Evolutionary conservation across 2,329 filamentous ascomycete genomes (phyloP).

Genomic region (Cercospora sp.): DNA sequence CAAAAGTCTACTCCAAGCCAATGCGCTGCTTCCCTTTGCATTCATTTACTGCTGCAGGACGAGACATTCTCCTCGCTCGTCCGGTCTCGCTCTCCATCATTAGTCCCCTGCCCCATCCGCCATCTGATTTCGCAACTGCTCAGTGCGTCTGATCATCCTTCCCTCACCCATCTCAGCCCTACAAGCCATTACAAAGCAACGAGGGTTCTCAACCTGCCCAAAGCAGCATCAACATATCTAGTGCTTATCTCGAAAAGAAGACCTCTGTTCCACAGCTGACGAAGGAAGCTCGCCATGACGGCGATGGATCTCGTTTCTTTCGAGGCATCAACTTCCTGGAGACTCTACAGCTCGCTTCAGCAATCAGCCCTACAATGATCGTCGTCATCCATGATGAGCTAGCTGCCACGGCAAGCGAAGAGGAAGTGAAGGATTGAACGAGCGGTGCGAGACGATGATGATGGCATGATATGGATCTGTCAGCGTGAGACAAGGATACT

Average conservation of each 20-base stretch:
- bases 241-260: background rate
- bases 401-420: background rate
- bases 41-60: too few relatives aligned
- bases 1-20: too few relatives aligned
- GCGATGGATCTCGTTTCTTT: background rate
- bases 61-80: too few relatives aligned
- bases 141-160: too few relatives aligned
- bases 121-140: too few relatives aligned
- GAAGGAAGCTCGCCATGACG: background rate
- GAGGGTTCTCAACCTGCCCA: background rate
- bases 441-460: background rate
- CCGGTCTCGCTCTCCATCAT: too few relatives aligned
- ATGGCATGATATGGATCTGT: background rate
- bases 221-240: background rate
- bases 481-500: background rate
- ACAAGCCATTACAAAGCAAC: background rate
- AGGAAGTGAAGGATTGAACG: background rate
- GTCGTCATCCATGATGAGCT: background rate
- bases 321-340: background rate
- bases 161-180: background rate
- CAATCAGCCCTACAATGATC: constrained; percentile 1
- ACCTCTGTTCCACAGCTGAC: background rate
- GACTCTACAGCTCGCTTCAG: background rate
- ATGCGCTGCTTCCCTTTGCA: too few relatives aligned
- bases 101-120: too few relatives aligned